Conservation (phyloP, 257 asterid species). For the Penstemon barbatus region DNA sequence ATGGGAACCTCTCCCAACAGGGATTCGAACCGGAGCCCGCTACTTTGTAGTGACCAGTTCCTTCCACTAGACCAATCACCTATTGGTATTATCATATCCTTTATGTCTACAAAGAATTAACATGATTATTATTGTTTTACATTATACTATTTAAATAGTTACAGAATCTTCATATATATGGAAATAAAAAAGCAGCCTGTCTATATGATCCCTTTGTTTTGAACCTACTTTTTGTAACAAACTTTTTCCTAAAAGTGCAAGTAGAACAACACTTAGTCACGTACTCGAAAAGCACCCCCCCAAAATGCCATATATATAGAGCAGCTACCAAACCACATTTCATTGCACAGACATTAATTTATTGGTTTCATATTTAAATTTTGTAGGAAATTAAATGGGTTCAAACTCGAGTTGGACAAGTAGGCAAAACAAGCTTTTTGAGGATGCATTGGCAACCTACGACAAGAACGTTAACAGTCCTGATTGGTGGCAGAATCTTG, state of each 20-base stretch:
- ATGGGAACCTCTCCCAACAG: too few species aligned
- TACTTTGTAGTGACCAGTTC: too few species aligned
- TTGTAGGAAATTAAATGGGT: slow-evolving; percentile 28
- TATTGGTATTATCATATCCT: too few species aligned
- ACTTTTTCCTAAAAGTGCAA: background rate
- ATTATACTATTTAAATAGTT: too few species aligned
- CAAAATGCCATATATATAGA: slow-evolving; percentile 34
- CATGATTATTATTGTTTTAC: too few species aligned
- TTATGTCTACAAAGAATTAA: too few species aligned
- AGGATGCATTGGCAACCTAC: slow-evolving; percentile 58
- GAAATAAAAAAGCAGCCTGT: too few species aligned
- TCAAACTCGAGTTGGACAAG: slow-evolving; percentile 54
- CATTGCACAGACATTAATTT: slow-evolving; percentile 2
- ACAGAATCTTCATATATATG: too few species aligned
- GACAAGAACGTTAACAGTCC: slow-evolving; percentile 41
- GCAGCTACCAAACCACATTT: slow-evolving; percentile 8
- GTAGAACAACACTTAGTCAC: slow-evolving; percentile 3
- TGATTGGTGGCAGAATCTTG: slow-evolving; percentile 59
- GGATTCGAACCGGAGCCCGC: too few species aligned
- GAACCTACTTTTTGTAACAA: background rate
- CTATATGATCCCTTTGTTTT: too few species aligned
- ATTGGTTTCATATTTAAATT: background rate
- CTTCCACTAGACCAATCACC: too few species aligned
- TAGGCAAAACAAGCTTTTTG: slow-evolving; percentile 65
- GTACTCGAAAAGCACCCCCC: background rate